Percentiles rank a stretch among this genome's conserved stretches.
Conservation (phyloP, 176 grass and related monocot species). For the Panicum miliaceum region DNA sequence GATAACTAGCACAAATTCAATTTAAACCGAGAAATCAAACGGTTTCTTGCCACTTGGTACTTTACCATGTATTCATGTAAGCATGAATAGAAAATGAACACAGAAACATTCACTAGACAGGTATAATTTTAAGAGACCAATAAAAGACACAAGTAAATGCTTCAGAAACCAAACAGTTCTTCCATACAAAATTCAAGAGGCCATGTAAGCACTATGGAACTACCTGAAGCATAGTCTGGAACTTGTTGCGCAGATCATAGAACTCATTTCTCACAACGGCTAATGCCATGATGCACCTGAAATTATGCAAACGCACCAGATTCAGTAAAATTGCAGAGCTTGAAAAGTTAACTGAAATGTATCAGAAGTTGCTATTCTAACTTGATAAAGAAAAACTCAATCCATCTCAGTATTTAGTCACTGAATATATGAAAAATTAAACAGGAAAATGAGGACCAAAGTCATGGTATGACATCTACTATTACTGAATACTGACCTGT, state of each 20-base stretch:
- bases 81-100: background rate
- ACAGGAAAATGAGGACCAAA: background rate
- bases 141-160: background rate
- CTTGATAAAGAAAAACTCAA: constrained; percentile 1
- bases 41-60: background rate
- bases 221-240: constrained; percentile 88
- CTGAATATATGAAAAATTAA: background rate
- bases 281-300: constrained; percentile 66
- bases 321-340: background rate
- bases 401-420: background rate
- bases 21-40: background rate
- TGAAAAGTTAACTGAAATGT: background rate
- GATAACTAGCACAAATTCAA: background rate
- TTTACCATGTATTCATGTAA: background rate
- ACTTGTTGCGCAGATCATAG: constrained; percentile 62
- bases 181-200: background rate
- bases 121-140: background rate
- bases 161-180: constrained; percentile 7
- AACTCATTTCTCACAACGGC: constrained; percentile 67
- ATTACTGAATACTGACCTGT: constrained; percentile 51
- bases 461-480: constrained; percentile 12
- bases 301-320: constrained; percentile 12
- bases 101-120: background rate
- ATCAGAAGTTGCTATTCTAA: background rate
- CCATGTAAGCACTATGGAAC: background rate